These are phyloP conservation scores for Huntiella savannae DNA, from an alignment of 2,329 filamentous ascomycete species.

Conservation along the genomic window DNA sequence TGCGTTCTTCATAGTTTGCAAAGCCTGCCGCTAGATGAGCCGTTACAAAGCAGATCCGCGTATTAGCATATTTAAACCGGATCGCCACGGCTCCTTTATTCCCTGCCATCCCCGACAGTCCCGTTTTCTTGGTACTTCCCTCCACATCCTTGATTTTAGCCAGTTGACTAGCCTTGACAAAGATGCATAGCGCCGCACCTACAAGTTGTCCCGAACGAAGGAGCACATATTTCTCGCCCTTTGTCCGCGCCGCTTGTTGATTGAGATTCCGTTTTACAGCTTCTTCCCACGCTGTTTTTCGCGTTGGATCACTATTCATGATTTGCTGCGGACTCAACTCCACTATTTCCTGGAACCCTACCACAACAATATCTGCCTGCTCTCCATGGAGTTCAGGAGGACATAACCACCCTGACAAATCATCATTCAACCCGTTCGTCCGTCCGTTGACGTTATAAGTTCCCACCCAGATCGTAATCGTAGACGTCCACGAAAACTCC, in stretches of 20 bases:
- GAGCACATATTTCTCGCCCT: constrained; percentile 67
- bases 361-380: constrained; percentile 68
- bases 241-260: constrained; percentile 40
- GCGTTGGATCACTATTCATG: constrained; percentile 87
- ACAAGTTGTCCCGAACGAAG: constrained; percentile 86
- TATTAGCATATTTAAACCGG: constrained; percentile 83
- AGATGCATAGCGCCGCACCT: constrained; percentile 79
- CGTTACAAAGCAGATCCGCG: constrained; percentile 84
- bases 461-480: constrained; percentile 60
- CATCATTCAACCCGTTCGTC: constrained; percentile 55
- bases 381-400: constrained; percentile 36
- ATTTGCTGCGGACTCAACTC: constrained; percentile 94
- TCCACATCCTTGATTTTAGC: constrained; percentile 88
- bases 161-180: constrained; percentile 62
- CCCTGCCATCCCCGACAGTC: constrained; percentile 89
- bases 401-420: constrained; percentile 74
- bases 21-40: constrained; percentile 93
- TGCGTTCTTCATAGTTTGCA: constrained; percentile 88
- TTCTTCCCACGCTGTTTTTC: constrained; percentile 70
- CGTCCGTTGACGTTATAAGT: constrained; percentile 93
- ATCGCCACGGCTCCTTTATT: constrained; percentile 98
- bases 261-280: constrained; percentile 67
- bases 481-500: constrained; percentile 58
- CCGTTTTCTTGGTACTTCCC: constrained; percentile 81
- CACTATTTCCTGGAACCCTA: constrained; percentile 97